Evolutionary conservation across 495 filamentous ascomycete genomes (phyloP).

Genomic region (Achaetomiella virescens): DNA sequence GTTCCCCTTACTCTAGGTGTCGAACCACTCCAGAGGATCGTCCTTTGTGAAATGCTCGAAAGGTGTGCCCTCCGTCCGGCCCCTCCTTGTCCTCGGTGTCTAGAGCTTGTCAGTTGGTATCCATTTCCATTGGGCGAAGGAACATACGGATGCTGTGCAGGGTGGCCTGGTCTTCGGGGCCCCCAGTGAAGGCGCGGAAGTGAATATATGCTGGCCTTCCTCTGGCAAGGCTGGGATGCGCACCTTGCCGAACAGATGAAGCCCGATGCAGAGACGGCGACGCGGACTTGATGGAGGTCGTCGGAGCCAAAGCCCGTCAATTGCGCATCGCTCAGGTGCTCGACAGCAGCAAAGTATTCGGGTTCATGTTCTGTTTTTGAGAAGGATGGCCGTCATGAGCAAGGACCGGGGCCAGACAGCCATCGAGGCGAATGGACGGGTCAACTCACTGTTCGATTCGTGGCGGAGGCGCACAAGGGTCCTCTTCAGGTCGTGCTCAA

Average conservation of each 20-base stretch:
- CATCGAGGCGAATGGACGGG: conserved; percentile 2
- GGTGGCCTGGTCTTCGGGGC: conserved; percentile 38
- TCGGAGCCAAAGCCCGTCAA: conserved; percentile 43
- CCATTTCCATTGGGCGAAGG: conserved; percentile 29
- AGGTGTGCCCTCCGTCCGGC: conserved; percentile 38
- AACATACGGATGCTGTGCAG: conserved; percentile 44
- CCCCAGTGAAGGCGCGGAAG: conserved; percentile 47
- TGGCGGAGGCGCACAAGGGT: conserved; percentile 46
- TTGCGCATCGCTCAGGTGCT: conserved; percentile 39
- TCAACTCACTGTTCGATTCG: conserved; percentile 24
- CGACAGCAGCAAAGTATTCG: conserved; percentile 46
- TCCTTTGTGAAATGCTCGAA: conserved; percentile 45
- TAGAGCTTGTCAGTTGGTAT: background rate
- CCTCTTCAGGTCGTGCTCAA: conserved; percentile 45
- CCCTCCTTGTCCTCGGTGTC: conserved; percentile 31
- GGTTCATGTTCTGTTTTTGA: conserved; percentile 34
- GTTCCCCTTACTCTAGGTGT: conserved; percentile 30
- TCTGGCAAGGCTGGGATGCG: conserved; percentile 42
- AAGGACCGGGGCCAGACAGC: too few species aligned
- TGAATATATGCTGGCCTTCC: conserved; percentile 41
- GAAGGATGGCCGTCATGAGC: background rate
- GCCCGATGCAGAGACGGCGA: conserved; percentile 46
- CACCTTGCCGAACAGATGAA: conserved; percentile 53
- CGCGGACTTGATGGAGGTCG: conserved; percentile 45
- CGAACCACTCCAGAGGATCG: conserved; percentile 53